Base-by-base conservation (phyloP, 225 moss, liverwort and hornwort species). In the Polytrichum formosum region DNA sequence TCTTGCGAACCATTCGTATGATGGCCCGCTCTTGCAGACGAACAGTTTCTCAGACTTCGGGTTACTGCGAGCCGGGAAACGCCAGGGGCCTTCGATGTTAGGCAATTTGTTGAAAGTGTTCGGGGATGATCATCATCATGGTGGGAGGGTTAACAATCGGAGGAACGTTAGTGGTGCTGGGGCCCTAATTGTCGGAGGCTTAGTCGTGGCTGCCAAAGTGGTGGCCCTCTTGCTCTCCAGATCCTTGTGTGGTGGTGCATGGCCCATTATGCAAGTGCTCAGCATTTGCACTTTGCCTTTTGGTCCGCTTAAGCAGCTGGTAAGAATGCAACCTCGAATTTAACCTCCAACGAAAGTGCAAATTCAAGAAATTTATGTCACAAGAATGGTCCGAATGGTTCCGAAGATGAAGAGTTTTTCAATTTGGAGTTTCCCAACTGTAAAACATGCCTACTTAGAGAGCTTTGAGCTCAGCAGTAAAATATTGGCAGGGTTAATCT, bases 181-280 rank as follows among this genome's bases (percentile, higher is more conserved):
- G 68, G 61, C 68, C 21, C 0, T 93, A 0, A 56, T 88, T 2
- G 77, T 74, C 6, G 87, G 71, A 54, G 90, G 91, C 53, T 62
- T 93, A 23, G 71, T 78, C 27, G 66, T 74, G 26, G 67, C 82
- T 67, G 77, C 86, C 28, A 84, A 82, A 79, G 80, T 96, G 22
- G 91, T 72, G 5, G 90, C 75, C 58, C 84, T 96, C 54, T 73
- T 96, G 37, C 71, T 96, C 6, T 84, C 93, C 2, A 83, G 91
- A 75, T 83, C 89, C 23, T 65, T 91, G 59, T 89, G 75, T 35
- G 85, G 75, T 61, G 72, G 84, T 66, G 81, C 87, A 16, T 96
- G 96, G 96, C 91, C 96, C 18, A 81, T 87, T 74, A 54, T 96
- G 72, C 91, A 96, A 77, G 87, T 73, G 70, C 87, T 93, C 63